phyloP scores from a whole-genome alignment of 208 protist species.

The Herpetomonas samuelpessoai region DNA sequence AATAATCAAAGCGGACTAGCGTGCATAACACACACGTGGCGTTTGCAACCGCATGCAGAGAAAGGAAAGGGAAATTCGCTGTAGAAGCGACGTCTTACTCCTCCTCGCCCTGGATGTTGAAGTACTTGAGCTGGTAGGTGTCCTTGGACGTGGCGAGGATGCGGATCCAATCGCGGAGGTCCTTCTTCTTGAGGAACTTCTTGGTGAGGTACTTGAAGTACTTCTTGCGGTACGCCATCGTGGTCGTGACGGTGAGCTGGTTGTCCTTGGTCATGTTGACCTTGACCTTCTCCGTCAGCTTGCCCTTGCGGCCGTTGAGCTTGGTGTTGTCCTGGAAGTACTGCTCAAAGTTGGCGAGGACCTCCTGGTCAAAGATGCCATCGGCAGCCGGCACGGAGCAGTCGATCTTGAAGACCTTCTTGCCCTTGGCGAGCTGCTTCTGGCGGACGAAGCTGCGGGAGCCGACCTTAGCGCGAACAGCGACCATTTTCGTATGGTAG shows the following conservation, averaged over 20 bases:
- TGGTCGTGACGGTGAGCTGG: constrained; percentile 88
- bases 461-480: constrained; percentile 89
- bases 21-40: too few relatives aligned
- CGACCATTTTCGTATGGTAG: constrained; percentile 59
- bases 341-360: constrained; percentile 92
- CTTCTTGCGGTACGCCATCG: constrained; percentile 97
- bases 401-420: constrained; percentile 88
- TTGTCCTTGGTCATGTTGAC: constrained; percentile 86
- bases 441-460: constrained; percentile 79
- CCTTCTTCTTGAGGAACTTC: constrained; percentile 99
- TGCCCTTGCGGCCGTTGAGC: constrained; percentile 97
- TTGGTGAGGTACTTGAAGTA: constrained; percentile 99
- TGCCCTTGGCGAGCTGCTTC: constrained; percentile 86
- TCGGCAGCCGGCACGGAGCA: constrained; percentile 61
- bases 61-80: too few relatives aligned
- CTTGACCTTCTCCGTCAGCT: constrained; percentile 94
- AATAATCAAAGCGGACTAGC: too few relatives aligned
- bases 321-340: constrained; percentile 97
- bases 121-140: constrained; percentile 98
- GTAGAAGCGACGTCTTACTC: constrained; percentile 60
- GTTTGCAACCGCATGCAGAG: too few relatives aligned
- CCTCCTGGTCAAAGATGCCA: constrained; percentile 82
- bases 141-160: constrained; percentile 95
- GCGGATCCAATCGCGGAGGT: constrained; percentile 97
- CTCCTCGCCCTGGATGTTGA: constrained; percentile 96